Percentiles rank a stretch among this genome's conserved stretches.
These are phyloP conservation scores for Epicoccum nigrum DNA, from an alignment of 2,329 filamentous ascomycete species.

Conservation along the genomic window DNA sequence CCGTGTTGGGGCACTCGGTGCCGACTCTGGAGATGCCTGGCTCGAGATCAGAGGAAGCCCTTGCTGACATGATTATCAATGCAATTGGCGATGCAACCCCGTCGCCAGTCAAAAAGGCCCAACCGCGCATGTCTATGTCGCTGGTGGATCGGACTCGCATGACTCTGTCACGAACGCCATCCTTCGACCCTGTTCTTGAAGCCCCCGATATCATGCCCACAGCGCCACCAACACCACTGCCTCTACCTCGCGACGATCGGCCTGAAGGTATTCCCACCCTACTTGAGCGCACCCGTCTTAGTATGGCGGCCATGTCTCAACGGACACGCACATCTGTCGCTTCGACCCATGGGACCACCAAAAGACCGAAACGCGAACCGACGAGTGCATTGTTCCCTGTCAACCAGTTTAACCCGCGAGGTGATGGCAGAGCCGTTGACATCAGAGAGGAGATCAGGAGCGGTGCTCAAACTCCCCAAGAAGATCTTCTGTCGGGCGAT, in stretches of 20 bases:
- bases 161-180: constrained; percentile 50
- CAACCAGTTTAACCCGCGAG: constrained; percentile 63
- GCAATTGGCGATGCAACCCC: constrained; percentile 49
- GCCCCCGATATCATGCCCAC: constrained; percentile 20
- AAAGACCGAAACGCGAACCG: constrained; percentile 22
- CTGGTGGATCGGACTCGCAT: constrained; percentile 56
- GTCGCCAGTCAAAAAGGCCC: constrained; percentile 48
- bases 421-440: constrained; percentile 40
- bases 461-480: constrained; percentile 59
- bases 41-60: constrained; percentile 35
- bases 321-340: constrained; percentile 24
- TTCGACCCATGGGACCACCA: constrained; percentile 21
- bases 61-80: constrained; percentile 49
- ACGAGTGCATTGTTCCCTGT: constrained; percentile 53
- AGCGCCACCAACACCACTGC: constrained; percentile 19
- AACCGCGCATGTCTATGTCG: constrained; percentile 50
- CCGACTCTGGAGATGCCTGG: constrained; percentile 25
- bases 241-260: constrained; percentile 19
- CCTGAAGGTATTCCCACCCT: constrained; percentile 49
- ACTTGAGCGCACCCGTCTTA: constrained; percentile 78
- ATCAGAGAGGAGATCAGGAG: constrained; percentile 28
- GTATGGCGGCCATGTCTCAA: constrained; percentile 70
- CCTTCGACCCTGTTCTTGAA: constrained; percentile 35
- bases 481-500: constrained; percentile 73
- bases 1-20: constrained; percentile 25